A percentile compares a stretch with the other conserved stretches of the same genome.
Conservation (phyloP, 306 rosid genomes). For the Ormosia emarginata region DNA sequence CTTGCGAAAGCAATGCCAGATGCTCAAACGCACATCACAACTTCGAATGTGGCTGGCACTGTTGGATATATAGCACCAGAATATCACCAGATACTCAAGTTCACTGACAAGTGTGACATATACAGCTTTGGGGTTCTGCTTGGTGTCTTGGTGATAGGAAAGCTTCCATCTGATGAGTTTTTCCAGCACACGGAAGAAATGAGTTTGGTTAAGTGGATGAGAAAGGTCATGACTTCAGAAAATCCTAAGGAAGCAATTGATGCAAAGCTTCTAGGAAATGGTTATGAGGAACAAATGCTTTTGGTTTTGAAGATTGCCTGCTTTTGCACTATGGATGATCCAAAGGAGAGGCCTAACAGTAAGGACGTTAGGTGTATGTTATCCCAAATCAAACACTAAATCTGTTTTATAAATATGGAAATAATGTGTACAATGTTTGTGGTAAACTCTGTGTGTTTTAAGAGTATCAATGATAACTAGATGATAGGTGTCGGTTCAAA, state of each 20-base stretch:
- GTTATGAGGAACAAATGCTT: constrained; percentile 88
- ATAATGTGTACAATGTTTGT: constrained; percentile 2
- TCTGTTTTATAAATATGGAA: not conserved
- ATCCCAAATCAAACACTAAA: constrained; percentile 65
- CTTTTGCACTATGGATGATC: constrained; percentile 83
- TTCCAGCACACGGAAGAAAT: constrained; percentile 63
- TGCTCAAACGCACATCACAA: constrained; percentile 60
- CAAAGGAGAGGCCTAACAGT: constrained; percentile 81
- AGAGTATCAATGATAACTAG: not conserved
- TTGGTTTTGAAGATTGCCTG: constrained; percentile 81
- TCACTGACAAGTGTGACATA: constrained; percentile 90
- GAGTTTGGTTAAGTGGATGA: constrained; percentile 86
- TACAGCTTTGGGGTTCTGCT: constrained; percentile 84
- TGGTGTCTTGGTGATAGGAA: constrained; percentile 78
- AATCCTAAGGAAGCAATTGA: constrained; percentile 63
- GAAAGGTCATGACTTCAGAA: constrained; percentile 58
- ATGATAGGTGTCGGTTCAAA: not conserved
- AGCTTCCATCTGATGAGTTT: constrained; percentile 70
- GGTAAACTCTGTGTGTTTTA: not conserved
- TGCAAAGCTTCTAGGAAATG: constrained; percentile 53
- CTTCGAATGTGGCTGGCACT: constrained; percentile 78
- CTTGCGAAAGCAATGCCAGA: constrained; percentile 87
- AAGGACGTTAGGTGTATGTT: constrained; percentile 86
- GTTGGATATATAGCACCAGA: constrained; percentile 90
- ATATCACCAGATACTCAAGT: constrained; percentile 80